These are phyloP conservation scores for Arxiozyma telluris DNA, from an alignment of 1,139 yeast species.

Conservation along the genomic window DNA sequence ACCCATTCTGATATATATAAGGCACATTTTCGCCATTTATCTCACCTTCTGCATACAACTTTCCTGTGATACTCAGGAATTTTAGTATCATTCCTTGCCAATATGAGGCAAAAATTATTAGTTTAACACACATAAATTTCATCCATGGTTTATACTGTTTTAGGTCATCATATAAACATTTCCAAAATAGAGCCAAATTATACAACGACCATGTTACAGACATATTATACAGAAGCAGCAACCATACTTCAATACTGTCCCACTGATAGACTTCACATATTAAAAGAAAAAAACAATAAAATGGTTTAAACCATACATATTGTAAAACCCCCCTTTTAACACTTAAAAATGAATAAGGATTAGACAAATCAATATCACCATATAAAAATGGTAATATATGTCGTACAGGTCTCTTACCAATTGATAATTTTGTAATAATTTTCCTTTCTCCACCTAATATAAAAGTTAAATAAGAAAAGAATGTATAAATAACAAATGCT, in stretches of 20 bases:
- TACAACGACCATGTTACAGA: constrained; percentile 78
- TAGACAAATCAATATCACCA: constrained; percentile 64
- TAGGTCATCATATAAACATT: constrained; percentile 67
- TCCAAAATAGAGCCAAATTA: constrained; percentile 87
- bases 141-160: constrained; percentile 81
- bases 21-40: constrained; percentile 33
- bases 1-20: constrained; percentile 63
- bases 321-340: constrained; percentile 85
- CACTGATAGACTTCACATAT: constrained; percentile 42
- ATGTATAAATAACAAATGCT: constrained; percentile 91
- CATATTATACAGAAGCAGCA: constrained; percentile 59
- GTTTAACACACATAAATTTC: constrained; percentile 84
- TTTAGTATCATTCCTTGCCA: constrained; percentile 87
- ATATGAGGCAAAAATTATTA: constrained; percentile 89
- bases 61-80: constrained; percentile 46
- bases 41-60: constrained; percentile 32
- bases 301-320: constrained; percentile 90
- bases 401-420: constrained; percentile 63
- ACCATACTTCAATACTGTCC: constrained; percentile 23
- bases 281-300: constrained; percentile 52
- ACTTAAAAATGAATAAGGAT: constrained; percentile 66
- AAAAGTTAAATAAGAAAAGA: constrained; percentile 71
- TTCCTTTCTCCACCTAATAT: constrained; percentile 88
- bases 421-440: constrained; percentile 58
- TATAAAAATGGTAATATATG: constrained; percentile 54